Conservation (phyloP, 495 filamentous ascomycete species). For the Aspergillus wentii region DNA sequence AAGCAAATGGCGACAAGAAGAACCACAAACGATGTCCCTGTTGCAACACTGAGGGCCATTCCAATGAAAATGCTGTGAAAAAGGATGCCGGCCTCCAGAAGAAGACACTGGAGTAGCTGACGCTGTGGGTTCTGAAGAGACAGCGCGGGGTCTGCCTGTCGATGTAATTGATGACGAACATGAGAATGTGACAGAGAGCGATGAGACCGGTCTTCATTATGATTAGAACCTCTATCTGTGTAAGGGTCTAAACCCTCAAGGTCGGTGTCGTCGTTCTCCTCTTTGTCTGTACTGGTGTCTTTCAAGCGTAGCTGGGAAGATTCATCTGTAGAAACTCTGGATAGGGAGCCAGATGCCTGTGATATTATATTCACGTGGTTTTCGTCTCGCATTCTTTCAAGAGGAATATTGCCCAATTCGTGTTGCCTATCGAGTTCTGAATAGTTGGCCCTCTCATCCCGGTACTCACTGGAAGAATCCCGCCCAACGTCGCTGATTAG, state of each 20-base stretch:
- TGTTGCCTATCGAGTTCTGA: constrained; percentile 16
- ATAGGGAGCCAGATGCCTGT: constrained; percentile 2
- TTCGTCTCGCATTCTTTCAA: constrained; percentile 16
- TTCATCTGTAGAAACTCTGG: constrained; percentile 7
- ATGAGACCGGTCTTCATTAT: constrained; percentile 10
- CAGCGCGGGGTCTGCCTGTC: constrained; percentile 12
- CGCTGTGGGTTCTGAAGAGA: constrained; percentile 44
- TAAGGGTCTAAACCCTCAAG: constrained; percentile 26
- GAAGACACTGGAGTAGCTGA: constrained; percentile 69
- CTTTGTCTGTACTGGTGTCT: constrained; percentile 10
- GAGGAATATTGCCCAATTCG: constrained; percentile 16
- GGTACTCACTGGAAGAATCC: constrained; percentile 16
- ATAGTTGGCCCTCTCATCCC: constrained; percentile 14
- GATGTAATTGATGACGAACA: constrained; percentile 9
- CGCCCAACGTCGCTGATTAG: constrained; percentile 29
- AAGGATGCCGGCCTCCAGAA: constrained; percentile 80
- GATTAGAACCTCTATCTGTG: constrained; percentile 11
- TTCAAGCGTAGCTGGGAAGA: constrained; percentile 1
- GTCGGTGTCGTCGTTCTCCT: constrained; percentile 27
- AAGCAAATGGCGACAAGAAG: constrained; percentile 79
- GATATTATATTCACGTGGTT: constrained; percentile 2
- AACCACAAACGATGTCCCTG: constrained; percentile 70
- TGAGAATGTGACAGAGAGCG: constrained; percentile 2
- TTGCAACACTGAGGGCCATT: constrained; percentile 82
- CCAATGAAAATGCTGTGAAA: constrained; percentile 89